Base-by-base conservation (phyloP, 805 yeast genomes). In the Ogataea paraovalis region DNA sequence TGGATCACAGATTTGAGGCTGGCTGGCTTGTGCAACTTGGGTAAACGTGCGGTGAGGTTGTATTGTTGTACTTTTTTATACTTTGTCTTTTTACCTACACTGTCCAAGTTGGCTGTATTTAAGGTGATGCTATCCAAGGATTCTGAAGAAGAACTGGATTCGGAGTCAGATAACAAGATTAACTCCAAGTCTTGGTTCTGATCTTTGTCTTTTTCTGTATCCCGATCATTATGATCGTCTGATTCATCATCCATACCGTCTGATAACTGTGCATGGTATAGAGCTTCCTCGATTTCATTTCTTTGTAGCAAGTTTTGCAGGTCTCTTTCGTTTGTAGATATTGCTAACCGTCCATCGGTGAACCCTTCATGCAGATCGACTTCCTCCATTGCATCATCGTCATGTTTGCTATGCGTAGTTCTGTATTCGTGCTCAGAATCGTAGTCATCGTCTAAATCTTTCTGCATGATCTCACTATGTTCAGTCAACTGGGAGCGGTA, bases 281-380 rank as follows among this genome's bases (percentile, higher is more conserved):
- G 39, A 0, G 71, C 67, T 30, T 66, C 68, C 37, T 67, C 66
- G 22, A 69, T 68, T 27, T 65, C 68, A 51, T 60, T 56, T 8
- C 61, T 56, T 5, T 57, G 46, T 34, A 63, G 40, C 39, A 56
- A 48, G 39, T 54, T 48, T 41, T 65, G 70, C 7, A 64, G 39
- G 3, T 49, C 47, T 14, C 46, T 32, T 46, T 68, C 71, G 12
- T 52, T 57, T 9, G 57, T 53, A 0, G 64, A 56, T 16, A 68
- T 45, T 2, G 71, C 62, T 23, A 68, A 48, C 47, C 62, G 48
- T 30, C 60, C 64, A 44, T 63, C 67, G 5, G 50, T 55, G 2
- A 62, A 42, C 6, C 51, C 48, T 20, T 58, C 58, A 42, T 58
- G 56, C 18, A 51, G 41, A 16, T 56, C 64, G 8, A 59, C 45